phyloP scores from a whole-genome alignment of 106 monocot genomes.

The Allium fistulosum region DNA sequence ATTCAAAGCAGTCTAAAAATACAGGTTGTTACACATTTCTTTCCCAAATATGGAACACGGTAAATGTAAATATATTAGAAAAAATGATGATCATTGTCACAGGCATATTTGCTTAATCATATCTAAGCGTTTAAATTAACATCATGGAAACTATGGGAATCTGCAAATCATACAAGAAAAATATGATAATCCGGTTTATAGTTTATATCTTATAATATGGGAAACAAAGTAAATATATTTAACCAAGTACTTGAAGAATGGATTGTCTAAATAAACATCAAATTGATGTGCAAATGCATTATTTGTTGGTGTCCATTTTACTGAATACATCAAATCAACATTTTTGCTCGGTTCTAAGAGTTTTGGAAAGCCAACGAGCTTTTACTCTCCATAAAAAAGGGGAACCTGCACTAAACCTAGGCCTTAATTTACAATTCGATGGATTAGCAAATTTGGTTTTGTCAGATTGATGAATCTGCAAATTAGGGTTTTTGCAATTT shows the following conservation, averaged over 20 bases:
- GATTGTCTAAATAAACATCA: slow-evolving; percentile 89
- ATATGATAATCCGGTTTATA: no score
- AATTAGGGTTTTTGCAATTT: no score
- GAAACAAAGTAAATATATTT: not conserved
- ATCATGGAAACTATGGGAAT: slow-evolving; percentile 98
- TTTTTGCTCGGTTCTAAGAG: slow-evolving; percentile 66
- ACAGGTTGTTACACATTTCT: not conserved
- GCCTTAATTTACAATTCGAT: no score
- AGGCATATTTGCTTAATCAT: slow-evolving; percentile 99
- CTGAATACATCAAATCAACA: slow-evolving; percentile 73
- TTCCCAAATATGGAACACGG: slow-evolving; percentile 9
- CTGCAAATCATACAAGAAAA: slow-evolving; percentile 26
- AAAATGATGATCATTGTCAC: slow-evolving; percentile 80
- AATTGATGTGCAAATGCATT: slow-evolving; percentile 81
- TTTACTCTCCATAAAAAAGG: no score
- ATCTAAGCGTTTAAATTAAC: slow-evolving; percentile 89
- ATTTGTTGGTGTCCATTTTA: slow-evolving; percentile 67
- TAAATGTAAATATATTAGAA: not conserved
- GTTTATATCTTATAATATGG: no score
- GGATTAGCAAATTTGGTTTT: no score
- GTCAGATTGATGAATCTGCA: no score
- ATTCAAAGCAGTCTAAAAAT: no score
- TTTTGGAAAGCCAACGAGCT: slow-evolving; percentile 20
- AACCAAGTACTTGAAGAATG: slow-evolving; percentile 98
- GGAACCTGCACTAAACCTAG: no score